phyloP scores from a whole-genome alignment of 768 basidiomycete species.

The Pilatotrama ljubarskyi region DNA sequence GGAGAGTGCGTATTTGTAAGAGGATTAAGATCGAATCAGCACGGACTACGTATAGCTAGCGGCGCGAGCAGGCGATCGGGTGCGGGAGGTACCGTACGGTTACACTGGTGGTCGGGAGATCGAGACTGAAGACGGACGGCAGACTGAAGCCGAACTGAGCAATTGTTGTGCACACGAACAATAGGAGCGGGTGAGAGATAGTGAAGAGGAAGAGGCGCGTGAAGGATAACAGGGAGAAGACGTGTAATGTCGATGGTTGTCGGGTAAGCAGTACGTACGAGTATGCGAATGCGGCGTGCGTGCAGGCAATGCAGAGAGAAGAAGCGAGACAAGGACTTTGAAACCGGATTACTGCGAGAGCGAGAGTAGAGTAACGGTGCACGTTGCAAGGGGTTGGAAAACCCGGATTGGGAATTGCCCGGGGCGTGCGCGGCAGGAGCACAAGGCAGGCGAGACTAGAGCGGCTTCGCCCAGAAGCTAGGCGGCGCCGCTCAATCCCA shows the following conservation, averaged over 20 bases:
- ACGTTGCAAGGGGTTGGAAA: background rate
- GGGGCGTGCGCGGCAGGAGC: background rate
- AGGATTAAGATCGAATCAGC: conserved; percentile 6
- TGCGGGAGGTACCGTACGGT: conserved; percentile 10
- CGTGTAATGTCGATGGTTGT: too few relatives aligned
- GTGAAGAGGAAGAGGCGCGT: background rate
- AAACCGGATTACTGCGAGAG: conserved; percentile 4
- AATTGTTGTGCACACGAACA: conserved; percentile 1
- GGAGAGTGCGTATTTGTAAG: conserved; percentile 15
- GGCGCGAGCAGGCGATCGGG: conserved; percentile 1
- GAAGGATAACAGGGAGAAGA: background rate
- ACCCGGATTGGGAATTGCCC: background rate
- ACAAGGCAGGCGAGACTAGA: background rate
- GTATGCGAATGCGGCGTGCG: background rate
- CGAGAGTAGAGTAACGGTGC: background rate
- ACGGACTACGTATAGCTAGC: background rate
- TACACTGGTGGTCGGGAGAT: background rate
- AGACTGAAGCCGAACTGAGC: background rate
- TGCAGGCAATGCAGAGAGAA: background rate
- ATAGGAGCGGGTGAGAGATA: background rate
- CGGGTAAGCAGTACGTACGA: conserved; percentile 9
- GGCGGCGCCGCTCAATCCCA: background rate
- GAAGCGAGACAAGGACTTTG: background rate
- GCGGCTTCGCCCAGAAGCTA: background rate
- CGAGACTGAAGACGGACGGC: background rate